Percentiles rank a stretch among this genome's conserved stretches.
Conservation (phyloP, 1,139 yeast genomes). For the Hemisphaericaspora lyxosophila region DNA sequence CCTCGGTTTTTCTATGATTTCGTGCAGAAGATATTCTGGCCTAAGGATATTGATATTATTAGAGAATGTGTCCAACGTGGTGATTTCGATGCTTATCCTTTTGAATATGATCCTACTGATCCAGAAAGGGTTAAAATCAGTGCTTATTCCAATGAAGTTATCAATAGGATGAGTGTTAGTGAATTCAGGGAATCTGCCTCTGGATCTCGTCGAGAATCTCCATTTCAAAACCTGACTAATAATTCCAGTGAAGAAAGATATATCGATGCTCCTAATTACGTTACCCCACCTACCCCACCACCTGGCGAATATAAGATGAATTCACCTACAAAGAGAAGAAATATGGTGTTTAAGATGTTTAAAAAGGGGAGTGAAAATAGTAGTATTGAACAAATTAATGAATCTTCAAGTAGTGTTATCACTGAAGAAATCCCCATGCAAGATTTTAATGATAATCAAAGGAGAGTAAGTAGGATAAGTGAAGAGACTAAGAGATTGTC, state of each 20-base stretch:
- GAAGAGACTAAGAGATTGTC: constrained; percentile 23
- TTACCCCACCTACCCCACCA: constrained; percentile 14
- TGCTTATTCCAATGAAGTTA: constrained; percentile 23
- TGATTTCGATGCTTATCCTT: constrained; percentile 57
- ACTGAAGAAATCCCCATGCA: constrained; percentile 56
- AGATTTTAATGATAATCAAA: constrained; percentile 33
- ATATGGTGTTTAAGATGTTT: constrained; percentile 9
- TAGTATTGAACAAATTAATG: constrained; percentile 8
- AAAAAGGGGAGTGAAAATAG: constrained; percentile 9
- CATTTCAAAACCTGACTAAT: not conserved
- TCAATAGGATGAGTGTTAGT: constrained; percentile 21
- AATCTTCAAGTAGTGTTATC: constrained; percentile 19
- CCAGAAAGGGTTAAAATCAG: constrained; percentile 42
- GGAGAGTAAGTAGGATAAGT: constrained; percentile 25
- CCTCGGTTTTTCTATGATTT: constrained; percentile 76
- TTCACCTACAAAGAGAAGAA: constrained; percentile 8
- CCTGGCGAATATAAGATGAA: constrained; percentile 9
- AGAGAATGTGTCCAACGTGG: constrained; percentile 72
- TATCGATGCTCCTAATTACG: not conserved
- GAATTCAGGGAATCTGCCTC: constrained; percentile 8
- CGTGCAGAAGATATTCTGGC: constrained; percentile 59
- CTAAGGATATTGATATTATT: constrained; percentile 81
- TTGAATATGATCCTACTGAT: constrained; percentile 66
- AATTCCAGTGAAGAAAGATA: constrained; percentile 3
- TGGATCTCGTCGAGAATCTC: not conserved